Base-by-base conservation (phyloP, 208 protist genomes). In the Acanthamoeba culbertsoni region DNA sequence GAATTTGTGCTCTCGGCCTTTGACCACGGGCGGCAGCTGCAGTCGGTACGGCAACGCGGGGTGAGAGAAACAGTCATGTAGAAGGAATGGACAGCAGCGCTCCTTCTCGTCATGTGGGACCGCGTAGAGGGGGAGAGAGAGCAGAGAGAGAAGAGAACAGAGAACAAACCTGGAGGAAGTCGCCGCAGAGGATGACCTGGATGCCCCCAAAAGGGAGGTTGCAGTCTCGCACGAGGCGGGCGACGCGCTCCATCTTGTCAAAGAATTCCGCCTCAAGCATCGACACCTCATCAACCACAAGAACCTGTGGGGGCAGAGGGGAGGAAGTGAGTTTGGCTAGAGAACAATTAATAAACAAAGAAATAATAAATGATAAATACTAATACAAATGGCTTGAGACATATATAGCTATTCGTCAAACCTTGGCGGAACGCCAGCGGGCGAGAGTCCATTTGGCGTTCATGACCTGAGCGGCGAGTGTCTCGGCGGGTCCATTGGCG, bases 211-310 rank as follows among this genome's bases (percentile, higher is more conserved):
- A 95, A 12, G 94, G 93, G 23, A 63, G 37, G 68, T 77, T 10
- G 23, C 18, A 95, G 28, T 48, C 57, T 31, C 94, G 62, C 20
- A 95, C 93, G 10, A 55, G 35, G 16, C 93, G 73, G 18, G 53
- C 94, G 12, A 95, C 55, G 28, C 46, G n/a, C 40, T 96, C 95
- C 26, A 96, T 42, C 45, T 96, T 96, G 45, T 96, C 95, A 33
- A 96, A 96, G 14, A 96, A 53, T 23, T 84, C 45, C 0, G 51
- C 86, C 77, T 65, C 57, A 0, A 96, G 53, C 95, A 97, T 97
- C 33, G 94, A 96, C 10, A 97, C 59, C 20, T 97, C 96, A 71
- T 97, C 96, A 1, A 97, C 92, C 7, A 97, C 91, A 12, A 97
- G 68, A 2, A 94, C 94, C 35, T 96, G 75, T 31, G 35, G 10